A percentile compares a stretch with the other conserved stretches of the same genome.
phyloP scores from a whole-genome alignment of 2,329 filamentous ascomycete species.

The Nannizzia gypsea region DNA sequence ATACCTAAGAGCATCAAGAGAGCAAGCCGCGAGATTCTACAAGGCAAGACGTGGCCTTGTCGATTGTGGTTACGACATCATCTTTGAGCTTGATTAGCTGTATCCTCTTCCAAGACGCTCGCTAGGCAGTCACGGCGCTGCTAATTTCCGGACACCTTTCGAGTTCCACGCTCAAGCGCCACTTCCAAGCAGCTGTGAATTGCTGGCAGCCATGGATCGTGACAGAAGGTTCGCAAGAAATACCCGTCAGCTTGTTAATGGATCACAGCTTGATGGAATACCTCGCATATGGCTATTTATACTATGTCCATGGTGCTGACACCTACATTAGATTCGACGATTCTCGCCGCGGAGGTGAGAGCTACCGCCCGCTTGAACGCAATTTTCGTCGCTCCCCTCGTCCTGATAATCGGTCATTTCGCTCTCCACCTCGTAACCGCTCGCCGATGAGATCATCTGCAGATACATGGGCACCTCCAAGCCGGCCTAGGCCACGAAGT shows the following conservation, averaged over 20 bases:
- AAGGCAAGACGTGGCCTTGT: not conserved
- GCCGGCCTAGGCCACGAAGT: conserved; percentile 28
- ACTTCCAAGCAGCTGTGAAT: not conserved
- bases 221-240: conserved; percentile 4
- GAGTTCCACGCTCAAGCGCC: not conserved
- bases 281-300: not conserved
- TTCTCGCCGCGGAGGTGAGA: conserved; percentile 33
- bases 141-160: not conserved
- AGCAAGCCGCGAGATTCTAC: not conserved
- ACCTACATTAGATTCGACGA: conserved; percentile 17
- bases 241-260: not conserved
- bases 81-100: not conserved
- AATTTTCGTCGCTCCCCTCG: conserved; percentile 25
- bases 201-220: not conserved
- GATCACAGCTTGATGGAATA: not conserved
- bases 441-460: conserved; percentile 27
- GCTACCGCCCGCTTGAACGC: conserved; percentile 30
- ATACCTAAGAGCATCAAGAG: not conserved
- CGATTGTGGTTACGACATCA: not conserved
- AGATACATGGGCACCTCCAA: conserved; percentile 33
- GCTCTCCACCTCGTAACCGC: conserved; percentile 28
- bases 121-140: not conserved
- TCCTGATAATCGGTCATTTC: conserved; percentile 25
- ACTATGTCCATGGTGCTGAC: not conserved
- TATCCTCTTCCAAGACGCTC: not conserved